Evolutionary conservation across 176 grass and related monocot genomes (phyloP), one percentile per base, ranked within the genome.

Genomic region (Typha latifolia): DNA sequence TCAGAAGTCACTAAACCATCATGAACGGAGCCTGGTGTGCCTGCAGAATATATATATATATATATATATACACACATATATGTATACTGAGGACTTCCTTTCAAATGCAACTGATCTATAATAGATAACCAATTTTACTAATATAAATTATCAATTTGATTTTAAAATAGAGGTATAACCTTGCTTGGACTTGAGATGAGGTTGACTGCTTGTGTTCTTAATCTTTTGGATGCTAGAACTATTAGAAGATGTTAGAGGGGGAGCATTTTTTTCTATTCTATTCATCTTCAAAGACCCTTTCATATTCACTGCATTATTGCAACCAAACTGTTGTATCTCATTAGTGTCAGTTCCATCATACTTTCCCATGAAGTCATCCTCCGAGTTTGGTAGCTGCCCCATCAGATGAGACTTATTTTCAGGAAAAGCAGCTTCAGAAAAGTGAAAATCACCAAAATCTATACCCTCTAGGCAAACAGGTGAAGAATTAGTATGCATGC

Each of bases 381-480:
- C 80, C 0, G 22, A 56, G 63, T 76, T 81, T 64, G 69, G 71
- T 24, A 69, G 47, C 24, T 70, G 66, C 14, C 78, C 78, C 57
- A 53, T 20, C 71, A 24, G 68, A 70, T 27, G 9, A 47, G 62
- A 68, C 49, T 66, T 78, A 57, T 69, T 73, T 63, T 81, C 73
- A 56, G 9, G 68, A 14, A 80, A 73, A 22, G 65, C 62, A 71
- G 67, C 76, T 83, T 91, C 77, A 77, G 77, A 79, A 73, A 84
- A 84, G 50, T 50, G 56, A 61, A 99, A 90, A 80, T 93, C 86
- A 31, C 94, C 89, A 81, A 99, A 99, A 52, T 75, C 80, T 71
- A 89, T 89, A 26, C 88, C 85, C 76, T 84, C 85, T 12, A 92
- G 80, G 82, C 66, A 62, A 72, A 72, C 62, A 67, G 67, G 53